These are phyloP conservation scores for Citrus inodora DNA, from an alignment of 345 rosid genomes.

Conservation along the genomic window DNA sequence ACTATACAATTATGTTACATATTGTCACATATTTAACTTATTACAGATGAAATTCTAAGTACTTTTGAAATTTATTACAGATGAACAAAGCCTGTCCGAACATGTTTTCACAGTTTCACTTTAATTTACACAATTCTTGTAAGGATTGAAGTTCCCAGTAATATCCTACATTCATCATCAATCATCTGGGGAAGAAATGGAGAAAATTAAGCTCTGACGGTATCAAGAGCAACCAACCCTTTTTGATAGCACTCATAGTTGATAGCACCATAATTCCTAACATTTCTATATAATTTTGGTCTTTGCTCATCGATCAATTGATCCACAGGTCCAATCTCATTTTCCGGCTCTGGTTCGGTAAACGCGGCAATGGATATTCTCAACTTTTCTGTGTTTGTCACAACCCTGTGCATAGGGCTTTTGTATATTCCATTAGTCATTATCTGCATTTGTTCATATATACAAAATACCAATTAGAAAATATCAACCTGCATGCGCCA, in stretches of 20 bases:
- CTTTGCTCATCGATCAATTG: slow-evolving; percentile 27
- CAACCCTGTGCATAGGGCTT: slow-evolving; percentile 46
- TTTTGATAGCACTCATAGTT: slow-evolving; percentile 42
- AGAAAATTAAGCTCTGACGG: slow-evolving; percentile 17
- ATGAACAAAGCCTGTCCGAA: not conserved
- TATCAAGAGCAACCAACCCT: slow-evolving; percentile 39
- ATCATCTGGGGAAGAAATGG: not conserved
- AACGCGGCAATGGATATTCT: slow-evolving; percentile 45
- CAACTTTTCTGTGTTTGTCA: slow-evolving; percentile 37
- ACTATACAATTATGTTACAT: too few relatives aligned
- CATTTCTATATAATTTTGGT: slow-evolving; percentile 37
- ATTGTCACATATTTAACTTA: too few relatives aligned
- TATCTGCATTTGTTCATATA: slow-evolving; percentile 29
- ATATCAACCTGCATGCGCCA: not conserved
- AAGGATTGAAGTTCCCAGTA: not conserved
- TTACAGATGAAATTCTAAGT: too few relatives aligned
- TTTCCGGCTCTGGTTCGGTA: slow-evolving; percentile 37
- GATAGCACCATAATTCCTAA: slow-evolving; percentile 39
- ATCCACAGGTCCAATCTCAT: slow-evolving; percentile 32
- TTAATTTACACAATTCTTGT: not conserved
- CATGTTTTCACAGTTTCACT: too few relatives aligned
- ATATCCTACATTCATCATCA: not conserved
- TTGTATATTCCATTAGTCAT: slow-evolving; percentile 58
- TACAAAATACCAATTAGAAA: not conserved
- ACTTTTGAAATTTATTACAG: not conserved